Base-by-base conservation (phyloP, 257 asterid genomes). In the Jasminum sambac region DNA sequence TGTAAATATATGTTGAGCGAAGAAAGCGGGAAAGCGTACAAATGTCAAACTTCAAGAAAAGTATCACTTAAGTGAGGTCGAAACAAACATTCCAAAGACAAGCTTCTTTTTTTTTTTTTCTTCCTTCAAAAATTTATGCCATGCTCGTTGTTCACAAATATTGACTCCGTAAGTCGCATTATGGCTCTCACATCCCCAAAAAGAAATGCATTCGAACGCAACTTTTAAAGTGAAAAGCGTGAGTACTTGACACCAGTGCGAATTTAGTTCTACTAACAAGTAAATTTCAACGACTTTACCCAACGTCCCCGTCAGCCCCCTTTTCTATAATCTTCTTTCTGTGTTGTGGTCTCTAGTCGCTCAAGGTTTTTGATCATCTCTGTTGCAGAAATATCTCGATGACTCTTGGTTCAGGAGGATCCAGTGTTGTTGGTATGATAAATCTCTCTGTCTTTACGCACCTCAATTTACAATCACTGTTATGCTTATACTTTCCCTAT, bases 331-430 rank as follows among this genome's bases (percentile, higher is more conserved):
- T 21, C 62, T 55, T 9, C 26, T 8, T 17, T 0, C 59, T 17
- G 59, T n/a, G 13, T 17, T 4, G 30, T 55, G 26, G 58, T 55
- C 34, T 55, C 34, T 5, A 21, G 34, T 55, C 30, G 11, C 10
- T 19, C 34, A 10, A 21, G 62, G 26, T 55, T 55, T 55, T 55
- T 3, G 34, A 55, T 55, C 62, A 55, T 19, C 62, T 55, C 30
- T 21, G 62, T 19, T 55, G 14, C 34, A 11, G 6, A 55, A 55
- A 21, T 9, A 55, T 55, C 62, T 55, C 62, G 50, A 77, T 77
- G 82, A 77, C 75, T 9, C 72, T 77, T 19, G 82, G 82, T 52
- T 67, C 81, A 5, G 81, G 81, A 59, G 78, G 78, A 72, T 72
- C 81, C 69, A 50, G 78, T 40, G 81, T 77, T 46, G 81, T 77